phyloP scores from a whole-genome alignment of 495 filamentous ascomycete genomes.

The Aspergillus carlsbadensis region DNA sequence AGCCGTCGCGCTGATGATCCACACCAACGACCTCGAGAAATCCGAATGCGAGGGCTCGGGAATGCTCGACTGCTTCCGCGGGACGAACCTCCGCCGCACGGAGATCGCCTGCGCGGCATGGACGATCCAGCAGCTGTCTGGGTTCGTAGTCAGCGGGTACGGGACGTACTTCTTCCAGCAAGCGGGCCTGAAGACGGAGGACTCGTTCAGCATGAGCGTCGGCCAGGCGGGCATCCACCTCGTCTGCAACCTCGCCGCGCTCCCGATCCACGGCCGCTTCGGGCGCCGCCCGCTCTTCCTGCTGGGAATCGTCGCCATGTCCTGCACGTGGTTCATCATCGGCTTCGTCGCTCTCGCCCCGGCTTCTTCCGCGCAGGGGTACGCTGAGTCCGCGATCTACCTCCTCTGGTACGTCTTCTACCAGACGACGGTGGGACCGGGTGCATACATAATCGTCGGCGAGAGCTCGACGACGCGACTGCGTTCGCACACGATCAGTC shows the following conservation, averaged over 20 bases:
- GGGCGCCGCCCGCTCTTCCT: constrained; percentile 65
- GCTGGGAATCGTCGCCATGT: constrained; percentile 53
- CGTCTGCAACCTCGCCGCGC: constrained; percentile 61
- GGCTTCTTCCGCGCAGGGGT: constrained; percentile 58
- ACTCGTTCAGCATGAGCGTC: constrained; percentile 62
- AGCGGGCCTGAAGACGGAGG: constrained; percentile 54
- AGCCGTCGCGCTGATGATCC: too few species aligned
- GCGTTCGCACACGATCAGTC: constrained; percentile 60
- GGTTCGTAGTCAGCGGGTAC: constrained; percentile 67
- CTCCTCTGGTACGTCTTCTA: too few species aligned
- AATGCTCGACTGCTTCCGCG: constrained; percentile 77
- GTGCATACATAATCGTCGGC: constrained; percentile 64
- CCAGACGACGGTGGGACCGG: constrained; percentile 53
- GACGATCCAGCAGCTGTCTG: constrained; percentile 68
- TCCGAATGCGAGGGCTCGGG: constrained; percentile 47
- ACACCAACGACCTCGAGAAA: too few species aligned
- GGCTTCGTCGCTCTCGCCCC: constrained; percentile 26
- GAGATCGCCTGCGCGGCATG: constrained; percentile 67
- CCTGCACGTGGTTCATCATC: constrained; percentile 53
- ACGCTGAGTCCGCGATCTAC: too few species aligned
- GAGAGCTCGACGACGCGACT: constrained; percentile 62
- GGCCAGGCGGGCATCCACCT: constrained; percentile 66
- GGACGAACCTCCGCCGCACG: constrained; percentile 63
- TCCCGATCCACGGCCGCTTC: constrained; percentile 61
- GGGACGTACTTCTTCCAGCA: constrained; percentile 67